Evolutionary conservation across 176 grass and related monocot species (phyloP).

Genomic region (Zea mays): DNA sequence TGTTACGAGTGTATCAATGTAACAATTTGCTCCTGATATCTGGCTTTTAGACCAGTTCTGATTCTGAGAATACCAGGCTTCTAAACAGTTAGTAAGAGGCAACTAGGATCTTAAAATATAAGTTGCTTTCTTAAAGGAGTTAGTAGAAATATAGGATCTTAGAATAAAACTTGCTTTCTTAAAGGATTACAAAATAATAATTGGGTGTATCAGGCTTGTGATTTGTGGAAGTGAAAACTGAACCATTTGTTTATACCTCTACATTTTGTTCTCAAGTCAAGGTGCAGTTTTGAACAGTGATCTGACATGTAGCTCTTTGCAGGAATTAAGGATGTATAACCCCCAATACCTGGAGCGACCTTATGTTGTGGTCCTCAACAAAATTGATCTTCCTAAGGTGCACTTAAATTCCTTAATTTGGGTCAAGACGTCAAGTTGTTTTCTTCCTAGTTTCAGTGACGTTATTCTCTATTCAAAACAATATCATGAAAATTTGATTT

Average conservation of each 20-base stretch:
- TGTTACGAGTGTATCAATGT: neutral
- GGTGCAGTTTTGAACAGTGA: neutral
- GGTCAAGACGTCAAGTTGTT: conserved; percentile 13
- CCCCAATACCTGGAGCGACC: conserved; percentile 82
- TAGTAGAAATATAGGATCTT: neutral
- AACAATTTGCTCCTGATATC: too few relatives aligned
- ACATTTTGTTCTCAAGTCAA: conserved; percentile 28
- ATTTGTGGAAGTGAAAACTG: neutral
- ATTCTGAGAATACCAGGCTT: neutral
- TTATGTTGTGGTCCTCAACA: conserved; percentile 91
- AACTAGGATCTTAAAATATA: conserved; percentile 23
- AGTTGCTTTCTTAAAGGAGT: neutral
- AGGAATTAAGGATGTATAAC: conserved; percentile 99
- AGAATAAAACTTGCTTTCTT: conserved; percentile 20
- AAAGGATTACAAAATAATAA: conserved; percentile 2
- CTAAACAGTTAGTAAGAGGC: neutral
- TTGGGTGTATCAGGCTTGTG: neutral
- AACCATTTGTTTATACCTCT: conserved; percentile 20
- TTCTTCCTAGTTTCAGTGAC: neutral
- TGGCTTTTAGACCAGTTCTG: neutral
- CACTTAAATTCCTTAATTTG: conserved; percentile 15
- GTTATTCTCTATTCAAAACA: neutral
- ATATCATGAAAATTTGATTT: neutral
- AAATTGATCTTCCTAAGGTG: conserved; percentile 95
- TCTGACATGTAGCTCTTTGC: conserved; percentile 30